phyloP scores from a whole-genome alignment of 2,329 filamentous ascomycete species.

The Uncinocarpus reesii region DNA sequence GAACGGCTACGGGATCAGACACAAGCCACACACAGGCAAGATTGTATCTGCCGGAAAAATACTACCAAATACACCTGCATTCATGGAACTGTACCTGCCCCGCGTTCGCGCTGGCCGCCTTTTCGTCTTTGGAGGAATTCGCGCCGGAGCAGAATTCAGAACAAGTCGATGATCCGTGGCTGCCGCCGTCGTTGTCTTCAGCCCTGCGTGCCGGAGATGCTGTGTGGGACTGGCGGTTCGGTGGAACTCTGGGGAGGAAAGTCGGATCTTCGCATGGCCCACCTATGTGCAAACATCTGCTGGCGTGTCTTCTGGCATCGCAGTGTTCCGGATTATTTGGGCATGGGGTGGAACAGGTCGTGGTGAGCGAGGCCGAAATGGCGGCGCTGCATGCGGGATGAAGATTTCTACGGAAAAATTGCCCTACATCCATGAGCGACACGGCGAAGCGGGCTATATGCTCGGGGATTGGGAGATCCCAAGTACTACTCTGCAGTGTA shows the following conservation, averaged over 20 bases:
- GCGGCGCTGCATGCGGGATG: conserved; percentile 12
- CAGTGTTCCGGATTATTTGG: conserved; percentile 51
- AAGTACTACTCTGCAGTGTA: too few species aligned
- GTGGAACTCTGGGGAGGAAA: conserved; percentile 26
- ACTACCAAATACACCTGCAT: conserved; percentile 61
- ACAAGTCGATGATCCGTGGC: too few species aligned
- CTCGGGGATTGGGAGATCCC: too few species aligned
- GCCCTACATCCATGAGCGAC: too few species aligned
- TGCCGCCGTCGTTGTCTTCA: too few species aligned
- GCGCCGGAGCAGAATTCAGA: neutral
- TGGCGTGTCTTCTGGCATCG: conserved; percentile 70
- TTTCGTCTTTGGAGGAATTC: conserved; percentile 26
- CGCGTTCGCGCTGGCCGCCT: conserved; percentile 65
- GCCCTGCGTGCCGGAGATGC: too few species aligned
- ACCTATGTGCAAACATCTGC: conserved; percentile 71
- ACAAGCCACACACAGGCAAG: neutral
- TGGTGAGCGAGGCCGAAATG: conserved; percentile 27
- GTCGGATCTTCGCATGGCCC: neutral
- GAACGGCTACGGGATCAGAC: conserved; percentile 20
- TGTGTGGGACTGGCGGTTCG: conserved; percentile 26
- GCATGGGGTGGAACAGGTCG: conserved; percentile 45
- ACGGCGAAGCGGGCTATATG: too few species aligned
- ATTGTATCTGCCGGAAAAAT: conserved; percentile 15
- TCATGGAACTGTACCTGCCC: conserved; percentile 90
- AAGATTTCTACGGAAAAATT: neutral